Percentiles rank a stretch among this genome's conserved stretches.
Evolutionary conservation across 176 grass and related monocot species (phyloP).

Genomic region (Triticum urartu): DNA sequence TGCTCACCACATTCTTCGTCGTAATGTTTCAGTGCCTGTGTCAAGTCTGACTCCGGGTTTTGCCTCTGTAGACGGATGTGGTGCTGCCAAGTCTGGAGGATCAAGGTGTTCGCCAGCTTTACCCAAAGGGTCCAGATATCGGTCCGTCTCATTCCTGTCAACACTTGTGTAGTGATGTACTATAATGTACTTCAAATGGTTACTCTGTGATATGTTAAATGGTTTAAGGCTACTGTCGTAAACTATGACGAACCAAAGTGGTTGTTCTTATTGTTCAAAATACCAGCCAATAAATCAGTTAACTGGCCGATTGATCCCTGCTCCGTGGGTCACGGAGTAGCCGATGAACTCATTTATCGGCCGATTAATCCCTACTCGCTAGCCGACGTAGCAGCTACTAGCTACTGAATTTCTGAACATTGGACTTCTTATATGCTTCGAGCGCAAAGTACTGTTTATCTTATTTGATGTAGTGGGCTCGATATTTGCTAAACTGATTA

Average conservation of each 20-base stretch:
- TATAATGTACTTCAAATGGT: background rate
- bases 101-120: slow-evolving; percentile 82
- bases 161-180: background rate
- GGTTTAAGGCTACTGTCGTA: background rate
- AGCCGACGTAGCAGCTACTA: background rate
- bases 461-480: background rate
- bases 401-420: background rate
- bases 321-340: background rate
- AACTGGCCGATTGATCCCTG: background rate
- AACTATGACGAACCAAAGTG: background rate
- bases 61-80: slow-evolving; percentile 53
- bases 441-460: background rate
- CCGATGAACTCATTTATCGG: background rate
- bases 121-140: slow-evolving; percentile 59
- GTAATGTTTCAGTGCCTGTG: too few relatives aligned
- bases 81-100: slow-evolving; percentile 87
- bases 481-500: slow-evolving; percentile 6
- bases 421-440: background rate
- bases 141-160: slow-evolving; percentile 31
- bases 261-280: background rate
- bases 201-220: slow-evolving; percentile 2
- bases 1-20: background rate
- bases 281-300: background rate
- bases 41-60: too few relatives aligned
- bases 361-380: background rate